phyloP scores from a whole-genome alignment of 2,329 filamentous ascomycete genomes.

The Penicillium sp. region DNA sequence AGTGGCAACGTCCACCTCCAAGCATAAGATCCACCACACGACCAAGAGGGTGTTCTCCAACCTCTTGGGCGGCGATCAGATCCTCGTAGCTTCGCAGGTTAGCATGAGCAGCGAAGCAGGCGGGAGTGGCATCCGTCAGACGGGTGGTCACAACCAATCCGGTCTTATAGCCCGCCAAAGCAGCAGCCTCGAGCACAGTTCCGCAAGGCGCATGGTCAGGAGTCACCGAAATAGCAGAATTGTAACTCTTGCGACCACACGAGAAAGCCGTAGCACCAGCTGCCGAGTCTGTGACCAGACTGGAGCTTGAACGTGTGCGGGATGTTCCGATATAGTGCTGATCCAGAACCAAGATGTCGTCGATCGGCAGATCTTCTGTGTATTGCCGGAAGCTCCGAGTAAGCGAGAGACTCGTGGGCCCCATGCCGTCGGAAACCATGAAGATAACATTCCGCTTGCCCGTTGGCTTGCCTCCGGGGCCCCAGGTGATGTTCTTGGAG shows the following conservation, averaged over 20 bases:
- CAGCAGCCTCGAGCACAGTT: conserved; percentile 90
- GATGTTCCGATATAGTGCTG: conserved; percentile 88
- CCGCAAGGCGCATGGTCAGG: conserved; percentile 86
- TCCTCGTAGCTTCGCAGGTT: conserved; percentile 79
- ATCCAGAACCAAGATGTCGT: conserved; percentile 79
- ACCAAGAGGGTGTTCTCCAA: conserved; percentile 84
- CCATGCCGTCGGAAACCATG: conserved; percentile 99
- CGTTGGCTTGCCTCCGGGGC: conserved; percentile 45
- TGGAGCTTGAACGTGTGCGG: conserved; percentile 79
- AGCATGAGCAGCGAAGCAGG: conserved; percentile 90
- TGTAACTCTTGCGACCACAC: conserved; percentile 92
- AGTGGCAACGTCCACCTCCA: conserved; percentile 90
- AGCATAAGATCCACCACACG: conserved; percentile 89
- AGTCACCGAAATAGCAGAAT: conserved; percentile 88
- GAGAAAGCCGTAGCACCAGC: conserved; percentile 97
- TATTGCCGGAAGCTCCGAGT: conserved; percentile 86
- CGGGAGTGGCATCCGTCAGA: conserved; percentile 93
- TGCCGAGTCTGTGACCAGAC: conserved; percentile 89
- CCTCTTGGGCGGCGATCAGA: conserved; percentile 86
- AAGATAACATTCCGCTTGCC: conserved; percentile 93
- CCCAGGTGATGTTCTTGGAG: conserved; percentile 34
- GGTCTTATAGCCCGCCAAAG: conserved; percentile 86
- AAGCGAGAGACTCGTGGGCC: conserved; percentile 83
- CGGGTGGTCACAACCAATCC: conserved; percentile 93
- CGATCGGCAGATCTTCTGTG: conserved; percentile 69